Evolutionary conservation across 2,329 filamentous ascomycete genomes (phyloP), one percentile per base, ranked within the genome.

Genomic region (Stachybotrys chartarum): DNA sequence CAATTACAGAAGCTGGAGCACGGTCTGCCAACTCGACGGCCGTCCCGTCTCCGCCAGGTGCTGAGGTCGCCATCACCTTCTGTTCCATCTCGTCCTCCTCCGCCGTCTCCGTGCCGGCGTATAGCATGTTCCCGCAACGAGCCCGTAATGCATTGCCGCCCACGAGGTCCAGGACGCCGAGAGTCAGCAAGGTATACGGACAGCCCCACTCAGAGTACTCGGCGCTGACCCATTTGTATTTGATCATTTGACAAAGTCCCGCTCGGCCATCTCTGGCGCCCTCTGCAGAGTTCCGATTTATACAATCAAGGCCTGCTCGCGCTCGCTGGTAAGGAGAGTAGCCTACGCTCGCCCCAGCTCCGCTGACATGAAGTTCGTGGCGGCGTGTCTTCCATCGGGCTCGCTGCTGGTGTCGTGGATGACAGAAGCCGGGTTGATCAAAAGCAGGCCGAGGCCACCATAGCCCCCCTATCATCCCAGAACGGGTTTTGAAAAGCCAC

Each of bases 401-500:
- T 63, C 62, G 30, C 57, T 63, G 51, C 62, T 62, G 3, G 72
- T 78, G 54, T 83, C 79, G 17, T 78, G 71, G 1, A 72, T 68
- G 0, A 81, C 71, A 3, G 67, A 63, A 3, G 72, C 71, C 0
- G 80, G 79, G 0, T 79, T 79, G 6, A 65, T 60, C 50, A 75
- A 75, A 0, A 75, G 76, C 52, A 75, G 71, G 1, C 69, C 65
- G 1, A 77, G 66, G 3, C 80, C 81, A 56, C 73, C 78, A 42
- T 76, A 70, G 0, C 75, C 73, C 1, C 54, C n/a, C n/a, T 56
- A 3, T 63, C 56, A 30, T 60, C 57, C 73, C 72, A 75, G 60
- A 68, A 80, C 0, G 77, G 72, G 5, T 62, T 55, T 14, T 61
- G 60, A 61, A 74, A 80, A 6, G 65, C 60, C 32, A 76, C 61